Evolutionary conservation across 345 rosid genomes (phyloP).

Genomic region (Aethionema arabicum): DNA sequence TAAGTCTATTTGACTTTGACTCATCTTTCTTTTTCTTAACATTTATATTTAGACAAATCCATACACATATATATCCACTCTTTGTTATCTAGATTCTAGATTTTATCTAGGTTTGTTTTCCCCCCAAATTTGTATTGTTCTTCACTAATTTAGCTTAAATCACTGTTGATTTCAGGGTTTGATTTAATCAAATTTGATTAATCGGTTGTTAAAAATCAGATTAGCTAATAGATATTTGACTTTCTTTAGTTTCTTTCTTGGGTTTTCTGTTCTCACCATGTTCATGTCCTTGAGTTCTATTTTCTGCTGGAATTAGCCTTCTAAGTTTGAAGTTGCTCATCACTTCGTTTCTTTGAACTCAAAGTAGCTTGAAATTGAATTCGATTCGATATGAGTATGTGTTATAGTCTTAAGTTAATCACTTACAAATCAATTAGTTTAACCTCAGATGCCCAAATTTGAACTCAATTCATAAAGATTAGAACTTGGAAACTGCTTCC

Average conservation of each 20-base stretch:
- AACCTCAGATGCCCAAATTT: too few species aligned
- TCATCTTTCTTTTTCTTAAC: conserved; percentile 10
- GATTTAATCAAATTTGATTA: conserved; percentile 3
- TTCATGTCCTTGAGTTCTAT: not conserved
- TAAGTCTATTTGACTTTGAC: conserved; percentile 32
- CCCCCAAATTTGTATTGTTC: conserved; percentile 9
- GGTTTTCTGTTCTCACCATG: not conserved
- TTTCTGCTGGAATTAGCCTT: not conserved
- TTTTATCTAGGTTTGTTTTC: not conserved
- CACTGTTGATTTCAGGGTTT: conserved; percentile 16
- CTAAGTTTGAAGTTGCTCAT: too few species aligned
- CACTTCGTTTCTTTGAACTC: too few species aligned
- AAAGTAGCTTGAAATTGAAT: too few species aligned
- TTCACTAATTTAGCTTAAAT: not conserved
- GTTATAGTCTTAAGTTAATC: too few species aligned
- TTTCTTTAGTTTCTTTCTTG: not conserved
- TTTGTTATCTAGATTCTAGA: conserved; percentile 3
- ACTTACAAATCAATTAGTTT: too few species aligned
- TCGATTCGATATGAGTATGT: too few species aligned
- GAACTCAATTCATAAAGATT: not conserved
- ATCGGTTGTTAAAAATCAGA: conserved; percentile 3
- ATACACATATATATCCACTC: not conserved
- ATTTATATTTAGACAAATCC: not conserved
- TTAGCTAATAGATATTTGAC: not conserved
- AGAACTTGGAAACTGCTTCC: not conserved